A percentile compares a stretch with the other conserved stretches of the same genome.
Conservation (phyloP, 345 rosid genomes). For the Theobroma cacao region DNA sequence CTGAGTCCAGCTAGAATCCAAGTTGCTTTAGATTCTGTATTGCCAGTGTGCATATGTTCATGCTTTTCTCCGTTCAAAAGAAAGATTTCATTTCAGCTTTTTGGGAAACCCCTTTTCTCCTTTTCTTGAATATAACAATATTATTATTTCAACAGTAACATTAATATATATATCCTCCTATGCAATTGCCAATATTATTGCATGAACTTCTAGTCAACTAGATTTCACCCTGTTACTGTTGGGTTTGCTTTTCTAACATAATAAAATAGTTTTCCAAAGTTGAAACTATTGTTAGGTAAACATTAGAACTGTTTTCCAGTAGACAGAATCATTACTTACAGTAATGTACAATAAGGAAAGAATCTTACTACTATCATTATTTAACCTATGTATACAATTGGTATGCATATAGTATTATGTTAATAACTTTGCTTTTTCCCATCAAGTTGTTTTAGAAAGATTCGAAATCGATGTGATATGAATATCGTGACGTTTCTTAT, state of each 20-base stretch:
- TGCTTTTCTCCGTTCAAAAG: conserved; percentile 16
- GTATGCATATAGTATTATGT: not conserved
- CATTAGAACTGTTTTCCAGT: conserved; percentile 4
- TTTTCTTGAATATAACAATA: not conserved
- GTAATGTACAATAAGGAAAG: not conserved
- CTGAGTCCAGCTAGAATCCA: conserved; percentile 40
- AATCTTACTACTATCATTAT: not conserved
- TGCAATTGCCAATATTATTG: not conserved
- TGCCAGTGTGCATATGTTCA: not conserved
- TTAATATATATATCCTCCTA: not conserved
- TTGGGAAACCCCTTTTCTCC: not conserved
- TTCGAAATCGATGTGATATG: too few relatives aligned
- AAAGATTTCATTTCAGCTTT: conserved; percentile 35
- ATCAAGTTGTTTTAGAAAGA: too few relatives aligned
- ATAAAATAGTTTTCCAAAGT: not conserved
- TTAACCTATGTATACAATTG: not conserved
- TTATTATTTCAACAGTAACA: not conserved
- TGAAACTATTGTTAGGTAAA: not conserved
- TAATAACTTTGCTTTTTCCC: not conserved
- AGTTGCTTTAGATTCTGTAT: conserved; percentile 34
- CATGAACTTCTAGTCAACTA: conserved; percentile 28
- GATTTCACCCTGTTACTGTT: conserved; percentile 17
- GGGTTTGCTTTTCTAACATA: not conserved
- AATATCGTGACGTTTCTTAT: too few relatives aligned
- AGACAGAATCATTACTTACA: conserved; percentile 13